Base-by-base conservation (phyloP, 1,284 basidiomycete genomes). In the Melanopsichium pennsylvanicum region DNA sequence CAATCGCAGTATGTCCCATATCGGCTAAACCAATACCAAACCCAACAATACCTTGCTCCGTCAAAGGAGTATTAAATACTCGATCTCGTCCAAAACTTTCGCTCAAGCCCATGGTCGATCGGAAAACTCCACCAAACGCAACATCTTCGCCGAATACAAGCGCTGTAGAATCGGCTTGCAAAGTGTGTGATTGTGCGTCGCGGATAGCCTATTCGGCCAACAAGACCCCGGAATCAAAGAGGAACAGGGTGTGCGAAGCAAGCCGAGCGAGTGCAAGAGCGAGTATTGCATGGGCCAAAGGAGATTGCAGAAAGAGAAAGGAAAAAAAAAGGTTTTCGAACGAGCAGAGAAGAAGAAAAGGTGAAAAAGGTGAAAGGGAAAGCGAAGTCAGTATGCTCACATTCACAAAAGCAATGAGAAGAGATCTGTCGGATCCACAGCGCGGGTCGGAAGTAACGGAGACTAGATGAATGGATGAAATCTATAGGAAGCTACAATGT, bases 1-100 rank as follows among this genome's bases (percentile, higher is more conserved):
- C 94, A 50, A 97, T 93, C 1, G 93, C 92, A 4, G 92, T 93
- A 50, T 93, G 92, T 0, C 93, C 93, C 88, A 96, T 94, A 13
- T 89, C 85, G 0, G 94, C 92, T 55, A 95, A 81, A 4, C 94
- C 93, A 44, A 97, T 93, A 0, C 90, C 93, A 73, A 97, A 96
- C 8, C 93, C 93, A 36, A 91, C 92, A 50, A 97, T 95, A 5
- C 93, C 93, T 82, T 97, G 75, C 45, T 78, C 75, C 9, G 52
- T 60, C 5, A 78, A 44, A 5, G 75, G 75, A 10, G 75, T 78
- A 59, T 76, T 75, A 38, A 64, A 59, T 11, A 60, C 54, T 2
- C 57, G 45, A 40, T 62, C 34, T 57, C 41, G 43, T 40, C 42
- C 93, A 79, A 93, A 97, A 80, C 94, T 91, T 78, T 96, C 93